Base-by-base conservation (phyloP, 192 early-diverging fungal species). In the Jimgerdemannia flammicorona region DNA sequence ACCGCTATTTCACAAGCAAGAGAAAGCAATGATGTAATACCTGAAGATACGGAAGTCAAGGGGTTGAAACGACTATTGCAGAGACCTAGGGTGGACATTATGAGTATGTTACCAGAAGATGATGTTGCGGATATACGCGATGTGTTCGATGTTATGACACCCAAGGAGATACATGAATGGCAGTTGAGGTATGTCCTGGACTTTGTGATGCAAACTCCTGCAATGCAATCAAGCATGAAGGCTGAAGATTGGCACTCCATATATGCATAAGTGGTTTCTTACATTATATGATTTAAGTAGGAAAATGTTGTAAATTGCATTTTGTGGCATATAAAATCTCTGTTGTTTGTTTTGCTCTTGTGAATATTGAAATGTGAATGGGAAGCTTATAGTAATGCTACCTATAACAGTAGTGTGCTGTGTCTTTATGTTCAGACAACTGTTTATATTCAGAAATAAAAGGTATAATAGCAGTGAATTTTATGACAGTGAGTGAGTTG, bases 121-220 rank as follows among this genome's bases (percentile, higher is more conserved):
- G 70, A 70, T 40, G 70, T 70, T 70, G 70, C 70, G 4, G 70
- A 70, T 40, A 70, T 70, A 3, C 43, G 40, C n/a, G 70, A 70
- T 49, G 70, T 70, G 43, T 70, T 70, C 10, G 70, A 70, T 2
- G 70, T 70, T 3, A 70, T 70, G 70, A 40, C 70, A 43, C 43
- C 17, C 43, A 49, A 70, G 70, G 70, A 70, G 40, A 70, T 39
- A 18, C 43, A 3, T 19, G 70, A 70, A 49, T 70, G 70, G 70
- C 18, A 70, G 70, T 40, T 19, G 70, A 70, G 49, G 40, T 3
- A 3, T 49, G 49, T 70, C 70, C 70, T 70, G n/a, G 40, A 70
- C 49, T 70, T 70, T 70, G 40, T 3, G 70, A 70, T 44, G 70
- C 67, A 69, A 40, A 69, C 67, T 43, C 67, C 67, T 59, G 49